These are phyloP conservation scores for Prunella vulgaris DNA, from an alignment of 257 asterid genomes.

Conservation along the genomic window DNA sequence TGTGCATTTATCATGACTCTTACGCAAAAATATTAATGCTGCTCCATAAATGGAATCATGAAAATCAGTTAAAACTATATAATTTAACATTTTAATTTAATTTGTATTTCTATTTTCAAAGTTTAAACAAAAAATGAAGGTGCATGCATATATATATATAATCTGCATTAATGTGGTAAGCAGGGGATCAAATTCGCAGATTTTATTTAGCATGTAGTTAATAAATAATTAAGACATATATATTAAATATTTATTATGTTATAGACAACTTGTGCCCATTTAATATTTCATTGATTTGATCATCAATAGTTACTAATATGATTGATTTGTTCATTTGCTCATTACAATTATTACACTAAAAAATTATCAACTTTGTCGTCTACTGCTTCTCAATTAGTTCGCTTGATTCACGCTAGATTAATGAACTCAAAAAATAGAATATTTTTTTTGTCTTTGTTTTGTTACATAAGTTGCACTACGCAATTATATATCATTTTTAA, in stretches of 20 bases:
- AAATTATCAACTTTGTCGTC: neutral
- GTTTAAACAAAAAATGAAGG: neutral
- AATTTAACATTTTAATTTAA: neutral
- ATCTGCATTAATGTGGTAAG: too few relatives aligned
- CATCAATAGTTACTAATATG: neutral
- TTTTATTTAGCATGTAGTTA: neutral
- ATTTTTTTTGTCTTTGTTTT: too few relatives aligned
- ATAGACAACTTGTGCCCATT: constrained; percentile 1
- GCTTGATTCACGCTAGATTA: constrained; percentile 16
- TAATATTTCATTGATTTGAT: constrained; percentile 11
- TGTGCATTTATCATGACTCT: too few relatives aligned
- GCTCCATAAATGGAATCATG: too few relatives aligned
- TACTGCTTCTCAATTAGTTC: neutral
- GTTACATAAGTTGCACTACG: too few relatives aligned
- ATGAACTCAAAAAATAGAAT: neutral
- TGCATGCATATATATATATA: neutral
- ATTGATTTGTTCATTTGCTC: constrained; percentile 3
- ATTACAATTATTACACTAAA: neutral
- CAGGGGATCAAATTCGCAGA: too few relatives aligned
- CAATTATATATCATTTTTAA: too few relatives aligned
- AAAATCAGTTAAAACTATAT: neutral
- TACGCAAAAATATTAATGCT: neutral
- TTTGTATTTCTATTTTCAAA: neutral
- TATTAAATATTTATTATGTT: neutral
- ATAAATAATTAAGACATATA: neutral